A percentile compares a stretch with the other conserved stretches of the same genome.
Evolutionary conservation across 768 basidiomycete genomes (phyloP).

Genomic region (Lentinula lateritia): DNA sequence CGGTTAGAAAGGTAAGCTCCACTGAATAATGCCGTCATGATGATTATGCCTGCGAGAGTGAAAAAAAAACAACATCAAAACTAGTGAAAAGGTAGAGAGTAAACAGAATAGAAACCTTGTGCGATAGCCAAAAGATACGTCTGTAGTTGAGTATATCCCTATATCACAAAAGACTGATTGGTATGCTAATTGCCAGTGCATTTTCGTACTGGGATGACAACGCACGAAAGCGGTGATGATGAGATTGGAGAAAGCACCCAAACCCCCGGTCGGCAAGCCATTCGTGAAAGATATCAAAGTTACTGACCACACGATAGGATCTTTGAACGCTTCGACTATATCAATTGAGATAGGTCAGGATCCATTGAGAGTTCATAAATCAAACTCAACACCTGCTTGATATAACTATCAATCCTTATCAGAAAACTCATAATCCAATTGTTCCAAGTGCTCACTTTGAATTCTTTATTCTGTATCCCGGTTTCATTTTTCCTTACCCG

Average conservation of each 20-base stretch:
- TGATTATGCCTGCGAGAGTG: conserved; percentile 23
- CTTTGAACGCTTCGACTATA: conserved; percentile 37
- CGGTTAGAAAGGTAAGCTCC: conserved; percentile 35
- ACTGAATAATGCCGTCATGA: conserved; percentile 39
- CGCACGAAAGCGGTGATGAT: conserved; percentile 40
- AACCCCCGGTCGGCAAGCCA: conserved; percentile 40
- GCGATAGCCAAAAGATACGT: conserved; percentile 49
- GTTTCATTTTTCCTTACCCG: conserved; percentile 47
- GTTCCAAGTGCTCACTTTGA: conserved; percentile 27
- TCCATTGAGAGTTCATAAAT: too few relatives aligned
- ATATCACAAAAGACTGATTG: neutral
- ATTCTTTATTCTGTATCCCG: conserved; percentile 45
- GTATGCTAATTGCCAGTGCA: too few relatives aligned
- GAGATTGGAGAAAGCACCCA: conserved; percentile 50
- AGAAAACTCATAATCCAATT: neutral
- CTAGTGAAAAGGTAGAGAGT: conserved; percentile 4
- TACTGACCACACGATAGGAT: conserved; percentile 42
- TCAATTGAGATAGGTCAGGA: neutral
- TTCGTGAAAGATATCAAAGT: conserved; percentile 43
- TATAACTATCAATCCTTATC: conserved; percentile 13
- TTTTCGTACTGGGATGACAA: neutral
- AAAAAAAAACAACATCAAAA: conserved; percentile 10
- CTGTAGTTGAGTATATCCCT: conserved; percentile 44
- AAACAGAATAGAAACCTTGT: conserved; percentile 21
- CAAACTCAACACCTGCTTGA: conserved; percentile 21